Evolutionary conservation across 441 rosid species (phyloP).

Genomic region (Populus hybrid): DNA sequence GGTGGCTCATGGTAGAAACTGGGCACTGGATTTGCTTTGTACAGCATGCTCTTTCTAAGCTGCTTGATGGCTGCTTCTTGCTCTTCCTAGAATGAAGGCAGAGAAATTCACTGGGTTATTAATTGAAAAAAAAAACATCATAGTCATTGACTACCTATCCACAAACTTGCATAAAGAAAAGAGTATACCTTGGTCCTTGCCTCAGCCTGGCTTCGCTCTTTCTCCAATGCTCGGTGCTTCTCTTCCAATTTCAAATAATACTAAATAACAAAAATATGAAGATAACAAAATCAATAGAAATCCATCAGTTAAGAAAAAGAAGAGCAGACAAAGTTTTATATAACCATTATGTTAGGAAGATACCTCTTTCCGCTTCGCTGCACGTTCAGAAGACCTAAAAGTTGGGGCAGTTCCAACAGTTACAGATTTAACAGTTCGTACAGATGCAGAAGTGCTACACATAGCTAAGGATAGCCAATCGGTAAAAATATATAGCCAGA

Average conservation of each 20-base stretch:
- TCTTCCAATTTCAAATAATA: slow-evolving; percentile 73
- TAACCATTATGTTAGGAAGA: slow-evolving; percentile 11
- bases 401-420: slow-evolving; percentile 85
- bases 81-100: slow-evolving; percentile 62
- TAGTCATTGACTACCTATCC: not conserved
- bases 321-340: not conserved
- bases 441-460: slow-evolving; percentile 59
- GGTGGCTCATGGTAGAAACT: slow-evolving; percentile 88
- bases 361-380: slow-evolving; percentile 89
- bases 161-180: not conserved
- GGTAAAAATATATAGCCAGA: not conserved
- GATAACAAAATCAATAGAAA: slow-evolving; percentile 14
- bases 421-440: slow-evolving; percentile 60
- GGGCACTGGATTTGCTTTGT: slow-evolving; percentile 96
- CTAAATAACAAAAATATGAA: slow-evolving; percentile 25
- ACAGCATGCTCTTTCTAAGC: slow-evolving; percentile 76
- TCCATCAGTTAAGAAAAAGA: not conserved
- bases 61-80: slow-evolving; percentile 91
- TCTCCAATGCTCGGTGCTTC: slow-evolving; percentile 77
- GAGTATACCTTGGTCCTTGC: slow-evolving; percentile 67
- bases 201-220: slow-evolving; percentile 65
- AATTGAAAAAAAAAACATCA: not conserved
- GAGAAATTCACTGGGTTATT: not conserved
- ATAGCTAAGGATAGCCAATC: slow-evolving; percentile 45
- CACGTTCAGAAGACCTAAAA: slow-evolving; percentile 72